Base-by-base conservation (phyloP, 768 basidiomycete genomes). In the Pleurotus tuber-regium region DNA sequence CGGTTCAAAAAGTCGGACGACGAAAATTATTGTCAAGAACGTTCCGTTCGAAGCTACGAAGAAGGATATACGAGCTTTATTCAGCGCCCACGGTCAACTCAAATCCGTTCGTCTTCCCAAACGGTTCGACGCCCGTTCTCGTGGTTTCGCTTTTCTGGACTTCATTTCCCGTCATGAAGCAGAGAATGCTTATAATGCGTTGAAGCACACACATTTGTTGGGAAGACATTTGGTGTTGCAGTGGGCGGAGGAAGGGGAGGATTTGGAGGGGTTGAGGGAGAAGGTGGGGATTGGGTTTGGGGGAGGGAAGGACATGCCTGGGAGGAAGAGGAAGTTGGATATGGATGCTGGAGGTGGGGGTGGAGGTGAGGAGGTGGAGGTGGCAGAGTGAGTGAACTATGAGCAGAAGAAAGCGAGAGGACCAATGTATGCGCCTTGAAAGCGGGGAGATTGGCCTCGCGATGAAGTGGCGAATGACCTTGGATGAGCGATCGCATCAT, bases 91-190 rank as follows among this genome's bases (percentile, higher is more conserved):
- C 57, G 96, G 94, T 1, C 86, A 89, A 50, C 83, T 98, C 70
- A 98, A 97, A 69, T 95, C 95, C 0, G 88, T 95, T 0, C 89
- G 97, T 4, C 67, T 99, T 2, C 97, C 97, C 12, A 89, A 87
- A 66, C 93, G 93, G 64, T 90, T 96, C 70, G 88, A 95, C 61
- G 80, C 87, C 12, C 80, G 87, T 39, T 85, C 89, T 1, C 84
- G 97, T 26, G 97, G 97, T 3, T 99, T 98, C 66, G 97, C 94
- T 1, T 99, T 98, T 73, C 76, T 98, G 60, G 95, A 99, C 57
- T 98, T 98, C 64, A 79, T 89, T 16, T 86, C 92, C 2, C 80
- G 89, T 14, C 83, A 84, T 43, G 96, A 99, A 61, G 96, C 96
- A 2, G 88, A 92, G 65, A 86, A 86, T 36, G 96, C 92, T 0